Evolutionary conservation across 768 basidiomycete genomes (phyloP), one percentile per base, ranked within the genome.

Genomic region (Termitomyces sp.): DNA sequence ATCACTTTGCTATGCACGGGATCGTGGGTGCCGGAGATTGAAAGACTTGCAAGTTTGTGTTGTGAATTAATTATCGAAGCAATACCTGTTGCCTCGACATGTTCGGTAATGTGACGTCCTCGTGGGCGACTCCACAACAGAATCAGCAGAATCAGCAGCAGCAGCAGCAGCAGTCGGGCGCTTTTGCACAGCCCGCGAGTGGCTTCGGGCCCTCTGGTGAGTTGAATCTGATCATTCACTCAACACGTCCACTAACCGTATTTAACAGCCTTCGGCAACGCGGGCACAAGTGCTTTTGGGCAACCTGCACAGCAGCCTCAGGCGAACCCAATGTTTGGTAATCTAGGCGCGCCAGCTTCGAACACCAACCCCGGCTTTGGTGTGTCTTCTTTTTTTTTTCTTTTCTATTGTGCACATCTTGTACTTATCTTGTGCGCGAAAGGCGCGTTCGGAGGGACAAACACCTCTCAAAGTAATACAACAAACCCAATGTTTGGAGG

Each of bases 321-420:
- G 61, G 80, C 84, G 5, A 91, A 91, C 65, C 87, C 90, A 43
- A 92, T 92, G 88, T 92, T 92, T 69, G 90, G 90, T 50, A 82
- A 80, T 60, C 67, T 85, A 47, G 75, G 73, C 26, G 69, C 72
- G 54, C 63, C 75, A 16, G 63, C 72, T 46, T 64, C 63, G 59
- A 71, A 71, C 56, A 66, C 75, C 9, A 65, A 64, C 14, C 63
- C 69, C 6, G 79, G 74, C 60, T 82, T 81, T 65, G 78, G 81
- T 82, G 60, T 61, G 75, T 68, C 63, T 65, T 62, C 28, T 12
- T 52, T 18, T 40, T 26, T 28, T 44, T 6, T 64, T 68, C 57
- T 58, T 53, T 47, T 58, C 42, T 40, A 33, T 48, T 63, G 36
- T 54, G 44, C 48, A 35, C 61, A 56, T 47, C 44, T 61, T 62